phyloP scores from a whole-genome alignment of 768 basidiomycete genomes.

The Boletus eberwhitei region DNA sequence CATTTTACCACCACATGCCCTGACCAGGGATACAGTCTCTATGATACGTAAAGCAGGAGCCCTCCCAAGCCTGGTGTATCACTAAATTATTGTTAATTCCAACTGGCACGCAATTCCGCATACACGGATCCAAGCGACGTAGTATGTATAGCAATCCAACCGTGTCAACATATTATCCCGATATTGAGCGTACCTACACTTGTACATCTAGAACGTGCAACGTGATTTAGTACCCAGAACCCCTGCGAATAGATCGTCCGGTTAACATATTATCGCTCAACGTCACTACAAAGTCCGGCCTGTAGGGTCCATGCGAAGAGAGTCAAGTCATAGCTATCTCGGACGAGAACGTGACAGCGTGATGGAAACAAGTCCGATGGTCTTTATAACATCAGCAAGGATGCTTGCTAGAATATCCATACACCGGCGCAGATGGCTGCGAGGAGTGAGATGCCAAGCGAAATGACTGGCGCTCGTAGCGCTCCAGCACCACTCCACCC shows the following conservation, averaged over 20 bases:
- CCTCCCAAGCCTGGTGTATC: too few relatives aligned
- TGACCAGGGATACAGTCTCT: too few relatives aligned
- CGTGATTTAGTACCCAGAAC: background rate
- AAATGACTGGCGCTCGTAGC: slow-evolving; percentile 6
- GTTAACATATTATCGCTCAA: background rate
- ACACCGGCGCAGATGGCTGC: slow-evolving; percentile 4
- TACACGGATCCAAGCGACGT: background rate
- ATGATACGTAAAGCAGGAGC: too few relatives aligned
- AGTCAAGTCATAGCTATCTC: background rate
- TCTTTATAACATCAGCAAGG: background rate
- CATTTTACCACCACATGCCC: too few relatives aligned
- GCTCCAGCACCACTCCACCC: slow-evolving; percentile 41
- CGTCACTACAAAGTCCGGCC: background rate
- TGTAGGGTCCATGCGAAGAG: background rate
- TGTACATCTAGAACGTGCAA: background rate
- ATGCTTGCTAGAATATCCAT: slow-evolving; percentile 17
- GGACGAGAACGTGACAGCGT: background rate
- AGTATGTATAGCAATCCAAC: too few relatives aligned
- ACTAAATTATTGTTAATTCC: too few relatives aligned
- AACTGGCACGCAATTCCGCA: background rate
- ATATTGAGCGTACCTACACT: too few relatives aligned
- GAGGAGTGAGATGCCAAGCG: slow-evolving; percentile 12
- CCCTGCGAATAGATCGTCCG: background rate
- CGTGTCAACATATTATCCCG: too few relatives aligned
- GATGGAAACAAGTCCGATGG: background rate